Evolutionary conservation across 2,329 filamentous ascomycete genomes (phyloP).

Genomic region (Pyricularia pennisetigena): DNA sequence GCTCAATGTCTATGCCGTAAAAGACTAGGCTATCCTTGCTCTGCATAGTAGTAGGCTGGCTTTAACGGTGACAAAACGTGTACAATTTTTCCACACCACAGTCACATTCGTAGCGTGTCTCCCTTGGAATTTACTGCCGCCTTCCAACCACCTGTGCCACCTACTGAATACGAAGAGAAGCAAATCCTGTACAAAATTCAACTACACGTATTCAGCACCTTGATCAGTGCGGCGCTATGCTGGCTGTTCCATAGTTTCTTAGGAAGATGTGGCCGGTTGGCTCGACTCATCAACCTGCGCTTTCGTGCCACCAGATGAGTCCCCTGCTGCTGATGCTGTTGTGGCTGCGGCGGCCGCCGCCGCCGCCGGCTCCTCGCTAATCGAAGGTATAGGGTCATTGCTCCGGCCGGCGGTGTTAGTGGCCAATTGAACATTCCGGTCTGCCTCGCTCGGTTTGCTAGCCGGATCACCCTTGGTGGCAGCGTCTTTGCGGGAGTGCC

Average conservation of each 20-base stretch:
- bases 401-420: conserved; percentile 47
- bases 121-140: background rate
- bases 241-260: background rate
- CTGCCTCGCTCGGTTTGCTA: conserved; percentile 45
- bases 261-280: background rate
- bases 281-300: background rate
- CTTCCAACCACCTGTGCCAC: background rate
- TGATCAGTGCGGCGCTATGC: background rate
- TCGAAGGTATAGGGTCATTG: conserved; percentile 29
- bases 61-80: background rate
- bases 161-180: background rate
- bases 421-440: conserved; percentile 52
- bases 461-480: conserved; percentile 41
- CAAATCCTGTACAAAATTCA: background rate
- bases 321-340: background rate
- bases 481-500: conserved; percentile 34
- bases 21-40: background rate
- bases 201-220: background rate
- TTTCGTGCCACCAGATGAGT: background rate
- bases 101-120: background rate
- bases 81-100: background rate
- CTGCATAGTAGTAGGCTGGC: background rate
- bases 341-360: background rate
- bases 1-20: too few species aligned
- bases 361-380: conserved; percentile 1